Conservation (phyloP, 2,329 filamentous ascomycete species). For the Fusarium clavum region DNA sequence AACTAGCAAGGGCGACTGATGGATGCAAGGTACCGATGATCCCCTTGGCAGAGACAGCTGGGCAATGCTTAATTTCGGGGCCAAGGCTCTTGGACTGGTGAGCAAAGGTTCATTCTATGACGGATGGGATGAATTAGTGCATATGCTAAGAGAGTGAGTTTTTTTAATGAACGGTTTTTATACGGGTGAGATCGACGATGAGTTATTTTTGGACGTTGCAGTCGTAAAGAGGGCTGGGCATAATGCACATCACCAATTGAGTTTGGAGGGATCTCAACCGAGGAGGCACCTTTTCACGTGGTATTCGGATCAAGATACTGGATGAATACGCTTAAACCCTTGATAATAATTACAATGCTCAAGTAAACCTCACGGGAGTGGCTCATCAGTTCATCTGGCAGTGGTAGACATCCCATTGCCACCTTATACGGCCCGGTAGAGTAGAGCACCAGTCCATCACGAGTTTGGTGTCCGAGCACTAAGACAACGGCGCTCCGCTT, state of each 20-base stretch:
- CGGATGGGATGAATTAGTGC: conserved; percentile 16
- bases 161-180: not conserved
- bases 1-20: conserved; percentile 1
- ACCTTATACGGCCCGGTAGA: not conserved
- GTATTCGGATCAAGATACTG: not conserved
- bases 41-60: conserved; percentile 26
- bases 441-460: not conserved
- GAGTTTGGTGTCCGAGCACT: not conserved
- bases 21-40: conserved; percentile 26
- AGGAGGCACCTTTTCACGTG: not conserved
- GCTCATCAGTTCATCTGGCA: not conserved
- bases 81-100: conserved; percentile 12
- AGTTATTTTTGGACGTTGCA: conserved; percentile 23
- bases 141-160: not conserved
- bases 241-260: not conserved
- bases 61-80: conserved; percentile 30
- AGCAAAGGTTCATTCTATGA: not conserved
- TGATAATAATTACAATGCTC: not conserved
- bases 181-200: conserved; percentile 17
- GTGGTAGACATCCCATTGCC: not conserved
- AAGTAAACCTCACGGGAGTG: not conserved
- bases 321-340: not conserved
- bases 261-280: not conserved
- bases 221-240: not conserved
- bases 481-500: conserved; percentile 1